These are phyloP conservation scores for Didymella glomerata DNA, from an alignment of 2,329 filamentous ascomycete genomes.

Conservation along the genomic window DNA sequence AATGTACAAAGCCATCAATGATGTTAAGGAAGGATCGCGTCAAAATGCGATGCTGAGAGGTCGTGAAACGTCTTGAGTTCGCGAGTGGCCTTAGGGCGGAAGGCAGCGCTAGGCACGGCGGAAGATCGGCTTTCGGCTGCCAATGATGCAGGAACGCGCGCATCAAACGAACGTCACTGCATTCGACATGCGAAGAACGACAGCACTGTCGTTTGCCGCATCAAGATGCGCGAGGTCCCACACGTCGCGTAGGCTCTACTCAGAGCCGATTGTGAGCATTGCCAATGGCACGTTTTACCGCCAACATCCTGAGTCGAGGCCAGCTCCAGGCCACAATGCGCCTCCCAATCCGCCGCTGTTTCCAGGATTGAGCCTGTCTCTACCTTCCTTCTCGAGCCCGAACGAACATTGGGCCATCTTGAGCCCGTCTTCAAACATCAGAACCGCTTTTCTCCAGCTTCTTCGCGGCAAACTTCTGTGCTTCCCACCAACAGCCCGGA, in stretches of 20 bases:
- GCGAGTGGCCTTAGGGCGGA: conserved; percentile 12
- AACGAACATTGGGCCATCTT: conserved; percentile 82
- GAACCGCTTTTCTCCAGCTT: conserved; percentile 83
- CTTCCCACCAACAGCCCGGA: conserved; percentile 76
- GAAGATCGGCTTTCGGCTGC: conserved; percentile 5
- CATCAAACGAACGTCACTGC: conserved; percentile 18
- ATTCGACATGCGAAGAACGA: conserved; percentile 46
- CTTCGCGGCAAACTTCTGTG: conserved; percentile 79
- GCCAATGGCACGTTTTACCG: conserved; percentile 82
- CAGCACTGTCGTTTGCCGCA: conserved; percentile 39
- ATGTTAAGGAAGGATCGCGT: conserved; percentile 18
- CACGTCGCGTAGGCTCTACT: conserved; percentile 27
- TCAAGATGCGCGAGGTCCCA: conserved; percentile 36
- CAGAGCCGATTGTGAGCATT: conserved; percentile 44
- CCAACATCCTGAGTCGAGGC: conserved; percentile 65
- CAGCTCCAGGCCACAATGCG: conserved; percentile 52
- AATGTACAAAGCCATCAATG: not conserved
- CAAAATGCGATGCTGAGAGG: conserved; percentile 8
- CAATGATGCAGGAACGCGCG: conserved; percentile 15
- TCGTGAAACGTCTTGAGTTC: conserved; percentile 20
- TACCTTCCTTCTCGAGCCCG: conserved; percentile 65
- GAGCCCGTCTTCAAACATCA: conserved; percentile 78
- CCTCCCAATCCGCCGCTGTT: conserved; percentile 77
- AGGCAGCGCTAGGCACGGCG: conserved; percentile 10
- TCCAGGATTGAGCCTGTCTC: conserved; percentile 71